Conservation (phyloP, 768 basidiomycete species). For the Infundibulicybe gibba region DNA sequence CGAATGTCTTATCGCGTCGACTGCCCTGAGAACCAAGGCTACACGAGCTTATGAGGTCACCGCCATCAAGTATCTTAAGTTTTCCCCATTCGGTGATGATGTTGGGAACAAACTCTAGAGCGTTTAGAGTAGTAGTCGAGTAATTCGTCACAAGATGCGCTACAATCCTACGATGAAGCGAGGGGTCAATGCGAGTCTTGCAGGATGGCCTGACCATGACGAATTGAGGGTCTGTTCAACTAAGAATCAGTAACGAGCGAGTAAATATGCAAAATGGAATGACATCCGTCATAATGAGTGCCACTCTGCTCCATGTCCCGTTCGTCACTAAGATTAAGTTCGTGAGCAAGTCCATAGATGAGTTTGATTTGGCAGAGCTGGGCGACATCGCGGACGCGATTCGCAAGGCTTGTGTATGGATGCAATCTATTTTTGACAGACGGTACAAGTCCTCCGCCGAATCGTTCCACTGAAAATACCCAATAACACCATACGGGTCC, state of each 20-base stretch:
- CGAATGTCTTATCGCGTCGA: too few relatives aligned
- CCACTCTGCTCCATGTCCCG: too few relatives aligned
- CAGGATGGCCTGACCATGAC: background rate
- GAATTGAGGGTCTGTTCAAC: background rate
- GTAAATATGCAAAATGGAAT: conserved; percentile 6
- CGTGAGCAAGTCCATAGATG: conserved; percentile 17
- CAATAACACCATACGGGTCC: conserved; percentile 35
- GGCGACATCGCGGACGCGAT: conserved; percentile 19
- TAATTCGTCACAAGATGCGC: too few relatives aligned
- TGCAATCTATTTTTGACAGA: conserved; percentile 21
- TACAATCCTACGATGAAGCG: too few relatives aligned
- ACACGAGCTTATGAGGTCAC: too few relatives aligned
- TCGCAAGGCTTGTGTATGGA: conserved; percentile 26
- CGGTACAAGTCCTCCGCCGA: conserved; percentile 24
- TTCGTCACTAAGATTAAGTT: conserved; percentile 13
- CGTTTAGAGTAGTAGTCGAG: too few relatives aligned
- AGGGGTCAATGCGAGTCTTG: background rate
- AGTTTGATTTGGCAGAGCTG: conserved; percentile 28
- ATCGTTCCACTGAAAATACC: conserved; percentile 36
- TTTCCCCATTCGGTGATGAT: too few relatives aligned
- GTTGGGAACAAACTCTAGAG: too few relatives aligned
- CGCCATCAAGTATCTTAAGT: too few relatives aligned
- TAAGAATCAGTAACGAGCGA: background rate
- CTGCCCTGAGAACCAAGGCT: too few relatives aligned
- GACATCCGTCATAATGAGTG: background rate